Percentiles rank a stretch among this genome's conserved stretches.
Conservation (phyloP, 441 rosid species). For the Cnidoscolus chayamansa region DNA sequence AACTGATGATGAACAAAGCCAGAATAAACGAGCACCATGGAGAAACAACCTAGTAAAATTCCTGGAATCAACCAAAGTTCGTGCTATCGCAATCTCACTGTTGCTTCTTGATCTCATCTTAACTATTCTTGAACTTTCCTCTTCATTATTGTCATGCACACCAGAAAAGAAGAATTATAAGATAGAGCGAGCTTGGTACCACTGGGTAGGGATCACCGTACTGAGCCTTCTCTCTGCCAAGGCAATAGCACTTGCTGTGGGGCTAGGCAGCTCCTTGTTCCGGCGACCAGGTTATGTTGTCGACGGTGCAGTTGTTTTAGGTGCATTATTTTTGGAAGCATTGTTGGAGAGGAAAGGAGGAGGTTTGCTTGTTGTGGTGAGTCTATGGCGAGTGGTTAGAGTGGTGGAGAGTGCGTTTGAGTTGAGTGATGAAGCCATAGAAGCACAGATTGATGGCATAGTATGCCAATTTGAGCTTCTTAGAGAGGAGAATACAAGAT, state of each 20-base stretch:
- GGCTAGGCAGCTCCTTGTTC: conserved; percentile 43
- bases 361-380: conserved; percentile 59
- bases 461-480: conserved; percentile 49
- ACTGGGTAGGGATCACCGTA: conserved; percentile 55
- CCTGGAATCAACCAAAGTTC: conserved; percentile 48
- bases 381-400: conserved; percentile 71
- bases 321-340: conserved; percentile 54
- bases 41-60: conserved; percentile 34
- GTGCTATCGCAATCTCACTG: conserved; percentile 35
- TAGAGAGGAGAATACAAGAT: conserved; percentile 36
- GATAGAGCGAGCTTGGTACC: conserved; percentile 40
- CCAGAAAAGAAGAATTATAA: not conserved
- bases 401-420: conserved; percentile 65
- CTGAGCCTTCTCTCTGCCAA: conserved; percentile 46
- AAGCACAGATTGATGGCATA: conserved; percentile 50
- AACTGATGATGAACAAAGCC: conserved; percentile 6
- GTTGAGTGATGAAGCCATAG: conserved; percentile 73
- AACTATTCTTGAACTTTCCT: conserved; percentile 55
- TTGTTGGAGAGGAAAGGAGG: conserved; percentile 50
- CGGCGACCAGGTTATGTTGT: conserved; percentile 47
- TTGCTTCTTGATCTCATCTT: conserved; percentile 53
- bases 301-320: conserved; percentile 44
- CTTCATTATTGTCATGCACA: conserved; percentile 42
- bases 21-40: conserved; percentile 35
- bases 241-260: conserved; percentile 38